Conservation (phyloP, 805 yeast species). For the Kregervanrija delftensis region DNA sequence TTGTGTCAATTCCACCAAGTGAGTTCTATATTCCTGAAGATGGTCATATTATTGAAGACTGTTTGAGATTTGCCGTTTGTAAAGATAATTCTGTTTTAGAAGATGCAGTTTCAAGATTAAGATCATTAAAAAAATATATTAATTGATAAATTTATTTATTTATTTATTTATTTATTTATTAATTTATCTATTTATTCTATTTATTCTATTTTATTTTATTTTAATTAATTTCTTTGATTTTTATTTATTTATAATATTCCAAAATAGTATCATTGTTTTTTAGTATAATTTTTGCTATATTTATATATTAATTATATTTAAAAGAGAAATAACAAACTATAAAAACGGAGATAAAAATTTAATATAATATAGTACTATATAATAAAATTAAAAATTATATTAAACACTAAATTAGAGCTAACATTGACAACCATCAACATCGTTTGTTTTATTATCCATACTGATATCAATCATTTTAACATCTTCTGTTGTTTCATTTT, state of each 20-base stretch:
- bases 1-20: constrained; percentile 96
- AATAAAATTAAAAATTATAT: not conserved
- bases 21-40: constrained; percentile 75
- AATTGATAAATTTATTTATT: constrained; percentile 7
- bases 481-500: constrained; percentile 18
- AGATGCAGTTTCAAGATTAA: constrained; percentile 74
- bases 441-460: constrained; percentile 19
- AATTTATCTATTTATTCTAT: not conserved
- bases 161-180: not conserved
- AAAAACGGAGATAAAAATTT: not conserved
- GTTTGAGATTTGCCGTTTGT: constrained; percentile 92
- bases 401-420: constrained; percentile 8
- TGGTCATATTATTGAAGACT: constrained; percentile 72
- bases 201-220: not conserved
- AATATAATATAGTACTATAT: not conserved
- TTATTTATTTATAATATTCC: no score
- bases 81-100: constrained; percentile 77
- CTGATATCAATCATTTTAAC: constrained; percentile 16
- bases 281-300: not conserved
- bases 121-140: constrained; percentile 61
- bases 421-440: constrained; percentile 33
- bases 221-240: not conserved
- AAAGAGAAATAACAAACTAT: not conserved
- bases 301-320: not conserved
- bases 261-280: no score